These are phyloP conservation scores for Lactarius deliciosus DNA, from an alignment of 768 basidiomycete species.

Conservation along the genomic window DNA sequence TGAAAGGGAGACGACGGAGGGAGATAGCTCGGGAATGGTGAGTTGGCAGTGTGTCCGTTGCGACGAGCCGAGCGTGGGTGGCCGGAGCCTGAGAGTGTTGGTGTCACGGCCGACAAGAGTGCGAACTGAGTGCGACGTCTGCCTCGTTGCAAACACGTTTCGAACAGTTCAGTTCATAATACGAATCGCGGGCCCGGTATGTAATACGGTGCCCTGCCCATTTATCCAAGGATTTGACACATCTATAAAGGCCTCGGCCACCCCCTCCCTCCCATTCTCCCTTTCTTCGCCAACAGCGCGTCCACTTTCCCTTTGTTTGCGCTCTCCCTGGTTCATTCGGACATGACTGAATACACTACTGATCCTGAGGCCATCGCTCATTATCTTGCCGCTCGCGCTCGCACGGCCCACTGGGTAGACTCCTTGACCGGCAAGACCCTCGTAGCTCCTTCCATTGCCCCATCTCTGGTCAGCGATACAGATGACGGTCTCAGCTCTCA, in stretches of 20 bases:
- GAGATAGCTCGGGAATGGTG: constrained; percentile 2
- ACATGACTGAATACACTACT: constrained; percentile 65
- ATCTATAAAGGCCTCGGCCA: constrained; percentile 26
- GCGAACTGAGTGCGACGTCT: constrained; percentile 1
- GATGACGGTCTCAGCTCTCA: constrained; percentile 38
- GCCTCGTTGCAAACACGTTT: constrained; percentile 28
- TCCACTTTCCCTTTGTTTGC: constrained; percentile 18
- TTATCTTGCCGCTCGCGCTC: constrained; percentile 57
- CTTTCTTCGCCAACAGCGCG: constrained; percentile 25
- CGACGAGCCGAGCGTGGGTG: background rate
- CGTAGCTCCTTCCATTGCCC: constrained; percentile 45
- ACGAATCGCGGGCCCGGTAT: background rate
- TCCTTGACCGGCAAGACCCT: constrained; percentile 40
- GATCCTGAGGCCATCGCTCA: constrained; percentile 59
- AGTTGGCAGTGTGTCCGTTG: constrained; percentile 4
- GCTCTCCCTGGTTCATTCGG: constrained; percentile 1
- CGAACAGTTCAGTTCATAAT: constrained; percentile 11
- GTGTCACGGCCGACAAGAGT: too few relatives aligned
- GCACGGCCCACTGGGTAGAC: constrained; percentile 66
- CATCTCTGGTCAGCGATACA: constrained; percentile 33
- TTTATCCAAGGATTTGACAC: background rate
- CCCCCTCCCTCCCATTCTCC: constrained; percentile 24
- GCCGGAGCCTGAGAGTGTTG: background rate
- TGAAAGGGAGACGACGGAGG: constrained; percentile 3
- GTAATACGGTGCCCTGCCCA: background rate